phyloP scores from a whole-genome alignment of 208 protist genomes.

The Leishmania tropica region DNA sequence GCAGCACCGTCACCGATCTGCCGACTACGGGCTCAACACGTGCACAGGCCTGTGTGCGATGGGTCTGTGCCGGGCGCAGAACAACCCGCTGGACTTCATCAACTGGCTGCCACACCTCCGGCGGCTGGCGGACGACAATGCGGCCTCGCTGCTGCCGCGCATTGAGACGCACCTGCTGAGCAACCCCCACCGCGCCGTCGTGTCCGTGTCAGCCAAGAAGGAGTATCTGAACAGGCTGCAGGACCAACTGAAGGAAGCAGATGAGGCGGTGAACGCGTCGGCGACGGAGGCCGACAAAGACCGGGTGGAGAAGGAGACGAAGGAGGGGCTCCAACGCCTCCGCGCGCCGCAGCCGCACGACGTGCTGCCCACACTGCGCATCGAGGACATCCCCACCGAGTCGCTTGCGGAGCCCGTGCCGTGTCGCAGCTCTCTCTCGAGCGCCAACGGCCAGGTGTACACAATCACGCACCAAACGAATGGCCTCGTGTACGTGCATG shows the following conservation, averaged over 20 bases:
- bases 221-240: conserved; percentile 69
- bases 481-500: conserved; percentile 91
- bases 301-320: conserved; percentile 59
- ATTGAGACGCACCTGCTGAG: conserved; percentile 69
- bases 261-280: conserved; percentile 58
- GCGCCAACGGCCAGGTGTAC: conserved; percentile 31
- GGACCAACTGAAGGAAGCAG: conserved; percentile 52
- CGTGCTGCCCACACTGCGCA: conserved; percentile 80
- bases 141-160: conserved; percentile 59
- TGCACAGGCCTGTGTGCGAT: conserved; percentile 77
- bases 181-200: conserved; percentile 69
- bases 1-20: conserved; percentile 86
- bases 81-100: conserved; percentile 84
- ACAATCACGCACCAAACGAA: conserved; percentile 83
- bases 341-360: conserved; percentile 66
- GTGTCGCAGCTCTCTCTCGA: conserved; percentile 17
- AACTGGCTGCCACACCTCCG: conserved; percentile 87
- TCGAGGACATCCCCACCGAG: conserved; percentile 74
- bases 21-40: conserved; percentile 86
- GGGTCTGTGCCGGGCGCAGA: conserved; percentile 68
- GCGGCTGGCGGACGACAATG: conserved; percentile 57
- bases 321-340: conserved; percentile 67
- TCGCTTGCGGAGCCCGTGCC: conserved; percentile 83
- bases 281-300: conserved; percentile 63
- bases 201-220: conserved; percentile 75